Conservation (phyloP, 305 asterid genomes). For the Nicotiana rustica region DNA sequence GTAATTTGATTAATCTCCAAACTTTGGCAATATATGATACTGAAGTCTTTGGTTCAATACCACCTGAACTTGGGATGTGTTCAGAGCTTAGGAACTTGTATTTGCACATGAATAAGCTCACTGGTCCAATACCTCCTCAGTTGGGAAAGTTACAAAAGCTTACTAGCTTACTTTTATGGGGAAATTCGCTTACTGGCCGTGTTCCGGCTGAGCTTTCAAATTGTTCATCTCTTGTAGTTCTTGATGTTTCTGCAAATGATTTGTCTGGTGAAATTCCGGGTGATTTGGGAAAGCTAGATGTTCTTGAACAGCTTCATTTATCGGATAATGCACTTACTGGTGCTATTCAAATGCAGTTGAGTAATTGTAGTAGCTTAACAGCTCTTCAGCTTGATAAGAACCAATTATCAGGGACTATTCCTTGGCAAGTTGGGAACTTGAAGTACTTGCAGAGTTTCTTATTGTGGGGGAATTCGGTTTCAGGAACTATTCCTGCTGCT, state of each 20-base stretch:
- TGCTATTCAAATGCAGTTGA: conserved; percentile 61
- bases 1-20: conserved; percentile 66
- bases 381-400: conserved; percentile 89
- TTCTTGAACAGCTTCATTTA: conserved; percentile 86
- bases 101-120: conserved; percentile 82
- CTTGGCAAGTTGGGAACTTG: conserved; percentile 65
- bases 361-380: conserved; percentile 78
- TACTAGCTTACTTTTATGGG: conserved; percentile 87
- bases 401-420: conserved; percentile 76
- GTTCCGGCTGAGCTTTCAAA: conserved; percentile 71
- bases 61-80: conserved; percentile 74
- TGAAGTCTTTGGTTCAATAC: conserved; percentile 74
- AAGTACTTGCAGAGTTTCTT: conserved; percentile 80
- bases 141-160: conserved; percentile 76
- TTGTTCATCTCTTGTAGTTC: conserved; percentile 73
- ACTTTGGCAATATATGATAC: conserved; percentile 78
- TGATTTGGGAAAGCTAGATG: conserved; percentile 63
- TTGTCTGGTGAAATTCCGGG: conserved; percentile 80
- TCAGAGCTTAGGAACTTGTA: conserved; percentile 74
- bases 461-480: conserved; percentile 85
- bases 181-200: conserved; percentile 68
- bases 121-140: conserved; percentile 73
- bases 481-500: conserved; percentile 78
- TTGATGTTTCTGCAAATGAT: conserved; percentile 79
- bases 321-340: conserved; percentile 79